Conservation (phyloP, 164 flowering plant genomes). For the Buxus sempervirens region DNA sequence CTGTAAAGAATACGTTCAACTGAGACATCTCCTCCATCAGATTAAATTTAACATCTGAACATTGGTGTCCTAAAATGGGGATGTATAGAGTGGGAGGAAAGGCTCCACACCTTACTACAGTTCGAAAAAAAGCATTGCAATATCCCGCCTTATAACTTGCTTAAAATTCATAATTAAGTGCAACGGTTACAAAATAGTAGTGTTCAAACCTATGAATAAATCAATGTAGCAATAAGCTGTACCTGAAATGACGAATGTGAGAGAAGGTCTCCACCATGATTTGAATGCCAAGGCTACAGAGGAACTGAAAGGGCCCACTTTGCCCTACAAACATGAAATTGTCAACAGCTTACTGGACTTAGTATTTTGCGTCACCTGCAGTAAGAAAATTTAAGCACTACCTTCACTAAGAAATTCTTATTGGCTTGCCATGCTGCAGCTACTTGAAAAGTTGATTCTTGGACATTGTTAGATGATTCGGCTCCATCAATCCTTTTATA, state of each 20-base stretch:
- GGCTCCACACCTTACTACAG: no score
- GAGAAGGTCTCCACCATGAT: constrained; percentile 99
- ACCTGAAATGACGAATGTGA: constrained; percentile 86
- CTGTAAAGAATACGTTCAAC: background rate
- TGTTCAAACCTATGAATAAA: no score
- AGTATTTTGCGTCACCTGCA: background rate
- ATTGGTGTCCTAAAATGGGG: no score
- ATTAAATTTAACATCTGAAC: no score
- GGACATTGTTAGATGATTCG: constrained; percentile 32
- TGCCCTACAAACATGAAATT: constrained; percentile 49
- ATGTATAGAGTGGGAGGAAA: background rate
- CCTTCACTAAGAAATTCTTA: constrained; percentile 89
- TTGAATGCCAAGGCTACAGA: constrained; percentile 77
- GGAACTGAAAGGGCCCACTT: constrained; percentile 75
- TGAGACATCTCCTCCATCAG: background rate
- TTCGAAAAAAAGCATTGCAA: background rate
- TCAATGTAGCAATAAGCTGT: constrained; percentile 5
- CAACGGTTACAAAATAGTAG: no score
- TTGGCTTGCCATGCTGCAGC: constrained; percentile 99
- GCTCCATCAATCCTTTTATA: constrained; percentile 47
- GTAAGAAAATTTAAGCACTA: constrained; percentile 22
- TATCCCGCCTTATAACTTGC: background rate
- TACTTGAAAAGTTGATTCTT: constrained; percentile 73
- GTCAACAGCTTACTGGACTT: background rate
- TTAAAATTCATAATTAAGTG: no score